Evolutionary conservation across 2,329 filamentous ascomycete genomes (phyloP).

Genomic region (Aureobasidium pullulans): DNA sequence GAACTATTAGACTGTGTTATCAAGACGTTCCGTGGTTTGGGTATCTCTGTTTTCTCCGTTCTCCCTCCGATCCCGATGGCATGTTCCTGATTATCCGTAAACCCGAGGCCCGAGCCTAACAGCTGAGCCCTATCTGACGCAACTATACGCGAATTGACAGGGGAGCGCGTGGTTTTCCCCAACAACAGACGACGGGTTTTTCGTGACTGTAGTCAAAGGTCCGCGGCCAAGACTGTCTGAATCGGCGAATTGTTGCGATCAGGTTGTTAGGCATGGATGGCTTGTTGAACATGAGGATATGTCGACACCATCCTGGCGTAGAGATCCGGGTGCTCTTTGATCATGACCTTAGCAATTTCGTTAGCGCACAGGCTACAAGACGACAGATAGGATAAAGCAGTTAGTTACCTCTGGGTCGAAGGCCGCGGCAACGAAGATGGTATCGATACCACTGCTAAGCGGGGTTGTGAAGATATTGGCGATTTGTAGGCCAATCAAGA

Average conservation of each 20-base stretch:
- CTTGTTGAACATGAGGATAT: conserved; percentile 69
- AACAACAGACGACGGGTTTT: not conserved
- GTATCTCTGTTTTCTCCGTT: not conserved
- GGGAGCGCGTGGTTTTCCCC: conserved; percentile 3
- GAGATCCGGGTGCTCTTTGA: conserved; percentile 72
- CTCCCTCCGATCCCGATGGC: not conserved
- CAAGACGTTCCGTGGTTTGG: not conserved
- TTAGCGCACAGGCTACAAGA: too few species aligned
- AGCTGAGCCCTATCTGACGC: conserved; percentile 7
- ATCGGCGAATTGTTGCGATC: not conserved
- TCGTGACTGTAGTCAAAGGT: not conserved
- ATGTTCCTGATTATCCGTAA: conserved; percentile 10
- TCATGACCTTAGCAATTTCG: conserved; percentile 44
- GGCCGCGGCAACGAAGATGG: conserved; percentile 75
- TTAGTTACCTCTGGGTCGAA: conserved; percentile 47
- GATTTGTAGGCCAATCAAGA: conserved; percentile 84
- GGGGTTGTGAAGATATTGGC: conserved; percentile 86
- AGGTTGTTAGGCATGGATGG: conserved; percentile 18
- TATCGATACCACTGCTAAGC: conserved; percentile 79
- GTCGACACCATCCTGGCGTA: conserved; percentile 72
- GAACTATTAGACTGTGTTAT: not conserved
- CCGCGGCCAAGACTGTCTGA: not conserved
- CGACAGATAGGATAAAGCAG: too few species aligned
- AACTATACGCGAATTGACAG: conserved; percentile 13
- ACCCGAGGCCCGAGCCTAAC: not conserved